Conservation (phyloP, 331 rosid genomes). For the Quercus tomentella region DNA sequence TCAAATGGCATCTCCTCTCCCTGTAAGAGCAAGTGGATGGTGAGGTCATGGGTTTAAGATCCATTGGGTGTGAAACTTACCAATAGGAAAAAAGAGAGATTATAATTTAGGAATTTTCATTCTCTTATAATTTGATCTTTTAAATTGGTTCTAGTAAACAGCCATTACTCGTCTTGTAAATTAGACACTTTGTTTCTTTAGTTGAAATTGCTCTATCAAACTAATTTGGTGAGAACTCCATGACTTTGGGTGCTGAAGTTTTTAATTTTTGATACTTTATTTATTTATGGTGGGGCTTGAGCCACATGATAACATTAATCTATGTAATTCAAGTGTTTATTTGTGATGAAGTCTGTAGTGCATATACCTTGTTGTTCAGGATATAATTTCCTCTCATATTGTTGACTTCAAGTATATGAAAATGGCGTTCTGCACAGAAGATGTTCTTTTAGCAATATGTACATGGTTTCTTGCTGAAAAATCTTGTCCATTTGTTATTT, state of each 20-base stretch:
- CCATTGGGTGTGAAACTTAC: no score
- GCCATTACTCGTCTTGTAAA: not conserved
- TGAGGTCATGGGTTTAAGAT: no score
- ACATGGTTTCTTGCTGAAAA: not conserved
- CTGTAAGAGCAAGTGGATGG: no score
- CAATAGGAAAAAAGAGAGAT: no score
- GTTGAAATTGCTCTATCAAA: not conserved
- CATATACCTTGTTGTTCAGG: not conserved
- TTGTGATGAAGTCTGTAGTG: conserved; percentile 2
- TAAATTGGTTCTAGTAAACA: not conserved
- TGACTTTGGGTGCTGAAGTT: not conserved
- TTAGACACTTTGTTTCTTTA: not conserved
- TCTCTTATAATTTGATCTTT: not conserved
- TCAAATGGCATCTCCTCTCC: no score
- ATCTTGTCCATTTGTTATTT: conserved; percentile 18
- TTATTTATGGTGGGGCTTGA: not conserved
- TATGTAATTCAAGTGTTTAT: not conserved
- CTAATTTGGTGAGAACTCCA: not conserved
- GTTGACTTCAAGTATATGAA: not conserved
- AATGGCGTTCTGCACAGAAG: not conserved
- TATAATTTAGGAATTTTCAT: no score
- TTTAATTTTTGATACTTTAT: not conserved
- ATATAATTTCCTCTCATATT: not conserved
- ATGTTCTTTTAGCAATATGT: not conserved
- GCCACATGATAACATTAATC: not conserved